Percentiles rank a stretch among this genome's conserved stretches.
Evolutionary conservation across 2,329 filamentous ascomycete species (phyloP).

Genomic region (Colletotrichum eleusines): DNA sequence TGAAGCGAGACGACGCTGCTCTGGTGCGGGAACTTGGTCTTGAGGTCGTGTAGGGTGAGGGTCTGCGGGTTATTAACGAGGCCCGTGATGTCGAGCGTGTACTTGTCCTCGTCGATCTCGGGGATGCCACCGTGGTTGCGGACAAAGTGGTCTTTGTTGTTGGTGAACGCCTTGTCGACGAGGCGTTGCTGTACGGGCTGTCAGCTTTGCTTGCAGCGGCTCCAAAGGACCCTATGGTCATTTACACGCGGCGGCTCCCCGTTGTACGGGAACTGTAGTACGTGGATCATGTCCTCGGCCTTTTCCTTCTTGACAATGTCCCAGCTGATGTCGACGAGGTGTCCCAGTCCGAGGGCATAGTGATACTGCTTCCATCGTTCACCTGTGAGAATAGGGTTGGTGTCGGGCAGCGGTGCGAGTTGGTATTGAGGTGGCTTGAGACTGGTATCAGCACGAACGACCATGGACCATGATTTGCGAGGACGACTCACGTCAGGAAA

Average conservation of each 20-base stretch:
- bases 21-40: constrained; percentile 73
- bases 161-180: constrained; percentile 67
- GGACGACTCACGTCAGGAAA: constrained; percentile 44
- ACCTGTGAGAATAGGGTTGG: constrained; percentile 69
- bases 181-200: constrained; percentile 66
- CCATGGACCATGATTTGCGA: not conserved
- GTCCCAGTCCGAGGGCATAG: constrained; percentile 56
- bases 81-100: constrained; percentile 67
- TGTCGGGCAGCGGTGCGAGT: constrained; percentile 64
- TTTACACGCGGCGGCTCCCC: constrained; percentile 60
- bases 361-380: constrained; percentile 71
- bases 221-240: too few relatives aligned
- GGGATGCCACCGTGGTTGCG: constrained; percentile 81
- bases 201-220: not conserved
- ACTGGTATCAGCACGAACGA: constrained; percentile 27
- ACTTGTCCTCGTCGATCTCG: constrained; percentile 68
- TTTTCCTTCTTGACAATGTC: constrained; percentile 65
- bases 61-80: constrained; percentile 69
- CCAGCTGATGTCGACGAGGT: constrained; percentile 71
- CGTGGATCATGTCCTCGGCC: constrained; percentile 69
- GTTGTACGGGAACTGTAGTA: constrained; percentile 74
- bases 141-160: constrained; percentile 71
- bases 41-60: constrained; percentile 70
- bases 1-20: constrained; percentile 71
- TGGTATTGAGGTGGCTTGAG: constrained; percentile 65